These are phyloP conservation scores for Syzygium malaccense DNA, from an alignment of 441 rosid species.

Conservation along the genomic window DNA sequence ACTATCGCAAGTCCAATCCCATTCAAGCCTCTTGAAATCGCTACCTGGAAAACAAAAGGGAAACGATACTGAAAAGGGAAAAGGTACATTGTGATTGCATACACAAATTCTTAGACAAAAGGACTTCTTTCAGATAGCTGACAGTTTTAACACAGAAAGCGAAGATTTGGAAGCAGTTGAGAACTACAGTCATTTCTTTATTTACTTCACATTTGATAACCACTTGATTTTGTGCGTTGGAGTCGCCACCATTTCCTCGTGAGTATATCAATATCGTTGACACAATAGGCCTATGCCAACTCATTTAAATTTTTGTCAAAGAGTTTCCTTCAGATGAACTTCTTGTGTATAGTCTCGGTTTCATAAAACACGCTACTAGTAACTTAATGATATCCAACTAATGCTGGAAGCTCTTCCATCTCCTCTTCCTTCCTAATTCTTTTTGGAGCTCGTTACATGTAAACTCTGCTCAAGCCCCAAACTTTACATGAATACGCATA, in stretches of 20 bases:
- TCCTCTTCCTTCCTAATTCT: neutral
- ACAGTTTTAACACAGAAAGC: neutral
- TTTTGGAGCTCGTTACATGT: neutral
- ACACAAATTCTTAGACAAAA: neutral
- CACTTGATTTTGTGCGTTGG: neutral
- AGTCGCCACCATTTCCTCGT: neutral
- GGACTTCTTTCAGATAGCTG: neutral
- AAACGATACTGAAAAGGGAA: neutral
- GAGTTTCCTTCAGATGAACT: neutral
- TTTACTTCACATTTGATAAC: neutral
- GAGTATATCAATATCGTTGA: neutral
- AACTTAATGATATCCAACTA: neutral
- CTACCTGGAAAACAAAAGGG: conserved; percentile 40
- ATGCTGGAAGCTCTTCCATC: neutral
- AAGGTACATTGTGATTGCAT: neutral
- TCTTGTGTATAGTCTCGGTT: neutral
- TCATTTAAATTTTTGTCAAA: neutral
- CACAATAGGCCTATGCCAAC: neutral
- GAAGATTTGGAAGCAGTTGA: neutral
- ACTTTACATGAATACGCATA: neutral
- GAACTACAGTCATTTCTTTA: neutral
- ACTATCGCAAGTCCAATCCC: conserved; percentile 78
- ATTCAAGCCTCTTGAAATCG: conserved; percentile 70
- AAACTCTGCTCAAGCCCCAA: neutral
- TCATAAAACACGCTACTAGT: neutral